Percentiles rank a stretch among this genome's conserved stretches.
phyloP scores from a whole-genome alignment of 2,329 filamentous ascomycete species.

The Neoscytalidium dimidiatum region DNA sequence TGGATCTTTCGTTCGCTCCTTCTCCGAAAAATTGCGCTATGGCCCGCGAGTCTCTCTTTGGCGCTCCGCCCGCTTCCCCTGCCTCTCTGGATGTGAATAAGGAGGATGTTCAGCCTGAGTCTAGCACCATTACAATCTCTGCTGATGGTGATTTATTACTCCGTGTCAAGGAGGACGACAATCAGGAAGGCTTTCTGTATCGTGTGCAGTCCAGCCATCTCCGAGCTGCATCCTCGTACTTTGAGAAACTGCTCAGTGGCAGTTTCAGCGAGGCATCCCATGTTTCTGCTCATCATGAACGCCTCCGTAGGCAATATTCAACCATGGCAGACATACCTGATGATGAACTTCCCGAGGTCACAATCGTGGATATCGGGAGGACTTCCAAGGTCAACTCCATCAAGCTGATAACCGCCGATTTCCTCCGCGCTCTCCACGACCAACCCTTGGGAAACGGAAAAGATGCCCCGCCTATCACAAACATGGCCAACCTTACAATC shows the following conservation, averaged over 20 bases:
- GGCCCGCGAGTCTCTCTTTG: slow-evolving; percentile 12
- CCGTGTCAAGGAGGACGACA: slow-evolving; percentile 66
- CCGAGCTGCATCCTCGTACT: slow-evolving; percentile 67
- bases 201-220: slow-evolving; percentile 61
- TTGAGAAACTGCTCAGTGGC: slow-evolving; percentile 66
- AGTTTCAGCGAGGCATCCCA: slow-evolving; percentile 64
- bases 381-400: slow-evolving; percentile 63
- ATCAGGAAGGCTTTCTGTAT: slow-evolving; percentile 57
- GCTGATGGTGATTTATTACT: slow-evolving; percentile 66
- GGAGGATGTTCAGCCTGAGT: slow-evolving; percentile 17
- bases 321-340: slow-evolving; percentile 52
- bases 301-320: slow-evolving; percentile 51
- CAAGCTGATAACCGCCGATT: slow-evolving; percentile 65
- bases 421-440: slow-evolving; percentile 67
- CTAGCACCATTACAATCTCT: slow-evolving; percentile 53
- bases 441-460: slow-evolving; percentile 42
- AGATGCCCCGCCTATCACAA: slow-evolving; percentile 55
- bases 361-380: slow-evolving; percentile 68
- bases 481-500: slow-evolving; percentile 67
- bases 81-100: slow-evolving; percentile 28
- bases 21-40: not conserved
- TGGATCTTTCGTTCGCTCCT: not conserved
- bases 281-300: slow-evolving; percentile 54
- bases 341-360: slow-evolving; percentile 62
- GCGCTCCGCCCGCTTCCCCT: slow-evolving; percentile 6